These are phyloP conservation scores for Bondarzewia mesenterica DNA, from an alignment of 1,284 basidiomycete species.

Conservation along the genomic window DNA sequence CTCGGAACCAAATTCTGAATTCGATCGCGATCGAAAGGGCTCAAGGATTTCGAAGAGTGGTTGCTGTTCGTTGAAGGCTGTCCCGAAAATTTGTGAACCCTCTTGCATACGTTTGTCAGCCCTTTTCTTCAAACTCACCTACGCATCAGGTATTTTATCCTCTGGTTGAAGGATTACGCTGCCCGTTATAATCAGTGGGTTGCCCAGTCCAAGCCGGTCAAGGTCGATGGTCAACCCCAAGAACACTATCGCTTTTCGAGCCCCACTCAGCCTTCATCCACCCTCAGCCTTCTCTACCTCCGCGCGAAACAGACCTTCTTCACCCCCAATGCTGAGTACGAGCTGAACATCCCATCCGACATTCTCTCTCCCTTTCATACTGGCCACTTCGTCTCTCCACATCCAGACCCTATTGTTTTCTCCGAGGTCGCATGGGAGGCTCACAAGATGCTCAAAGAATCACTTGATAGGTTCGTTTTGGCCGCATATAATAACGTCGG, in stretches of 20 bases:
- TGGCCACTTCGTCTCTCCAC: constrained; percentile 29
- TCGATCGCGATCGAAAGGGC: constrained; percentile 25
- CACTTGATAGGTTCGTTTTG: constrained; percentile 57
- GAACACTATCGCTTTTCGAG: constrained; percentile 17
- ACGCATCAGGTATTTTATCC: constrained; percentile 51
- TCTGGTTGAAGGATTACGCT: constrained; percentile 67
- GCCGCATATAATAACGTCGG: constrained; percentile 71
- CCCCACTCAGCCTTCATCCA: constrained; percentile 33
- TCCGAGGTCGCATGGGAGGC: constrained; percentile 47
- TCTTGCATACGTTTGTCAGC: background rate
- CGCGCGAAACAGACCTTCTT: constrained; percentile 75
- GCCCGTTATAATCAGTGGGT: constrained; percentile 53
- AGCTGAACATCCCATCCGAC: constrained; percentile 60
- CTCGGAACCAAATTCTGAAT: background rate
- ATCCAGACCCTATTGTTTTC: constrained; percentile 61
- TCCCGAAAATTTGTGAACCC: constrained; percentile 58
- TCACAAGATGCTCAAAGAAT: constrained; percentile 52
- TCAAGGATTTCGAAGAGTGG: constrained; percentile 79
- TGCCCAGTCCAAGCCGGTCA: constrained; percentile 13
- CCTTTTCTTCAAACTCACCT: constrained; percentile 1
- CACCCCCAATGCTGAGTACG: constrained; percentile 57
- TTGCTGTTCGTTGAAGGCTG: constrained; percentile 63
- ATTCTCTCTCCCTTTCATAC: constrained; percentile 57
- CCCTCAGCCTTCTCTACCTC: constrained; percentile 61
- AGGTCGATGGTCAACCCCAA: constrained; percentile 3